These are phyloP conservation scores for Myriosclerotinia curreyana DNA, from an alignment of 2,329 filamentous ascomycete species.

Conservation along the genomic window DNA sequence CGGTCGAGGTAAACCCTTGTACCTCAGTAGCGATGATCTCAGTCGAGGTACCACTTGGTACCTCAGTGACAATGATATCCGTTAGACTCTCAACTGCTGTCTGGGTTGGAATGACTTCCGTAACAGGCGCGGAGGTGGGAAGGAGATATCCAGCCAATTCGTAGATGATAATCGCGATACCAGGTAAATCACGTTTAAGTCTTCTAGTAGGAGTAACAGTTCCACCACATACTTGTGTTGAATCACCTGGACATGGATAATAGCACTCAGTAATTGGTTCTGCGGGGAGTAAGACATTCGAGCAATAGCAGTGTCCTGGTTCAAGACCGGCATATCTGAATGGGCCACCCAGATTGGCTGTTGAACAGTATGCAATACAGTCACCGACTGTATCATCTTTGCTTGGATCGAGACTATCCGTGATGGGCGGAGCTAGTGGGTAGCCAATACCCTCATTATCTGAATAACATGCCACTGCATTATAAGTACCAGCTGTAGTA, in stretches of 20 bases:
- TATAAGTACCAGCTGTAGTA: conserved; percentile 11
- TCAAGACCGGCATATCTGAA: conserved; percentile 12
- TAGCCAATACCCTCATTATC: conserved; percentile 8
- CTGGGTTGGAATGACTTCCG: not conserved
- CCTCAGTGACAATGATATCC: not conserved
- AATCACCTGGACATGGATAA: conserved; percentile 12
- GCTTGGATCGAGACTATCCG: not conserved
- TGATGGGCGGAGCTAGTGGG: conserved; percentile 7
- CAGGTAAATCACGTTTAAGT: not conserved
- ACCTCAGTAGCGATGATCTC: not conserved
- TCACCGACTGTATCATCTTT: not conserved
- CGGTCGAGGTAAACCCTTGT: too few relatives aligned
- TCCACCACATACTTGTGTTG: conserved; percentile 9
- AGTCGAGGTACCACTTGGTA: not conserved
- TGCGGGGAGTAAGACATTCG: not conserved
- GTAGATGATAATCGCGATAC: not conserved
- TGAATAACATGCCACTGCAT: conserved; percentile 1
- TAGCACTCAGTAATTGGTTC: not conserved
- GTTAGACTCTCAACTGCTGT: not conserved
- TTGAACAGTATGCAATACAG: conserved; percentile 4
- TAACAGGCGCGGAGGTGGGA: not conserved
- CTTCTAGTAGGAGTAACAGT: not conserved
- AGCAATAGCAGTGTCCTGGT: conserved; percentile 18
- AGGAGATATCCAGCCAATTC: not conserved
- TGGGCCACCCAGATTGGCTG: not conserved